Evolutionary conservation across 1,284 basidiomycete genomes (phyloP).

Genomic region (Rhodotorula sp.): DNA sequence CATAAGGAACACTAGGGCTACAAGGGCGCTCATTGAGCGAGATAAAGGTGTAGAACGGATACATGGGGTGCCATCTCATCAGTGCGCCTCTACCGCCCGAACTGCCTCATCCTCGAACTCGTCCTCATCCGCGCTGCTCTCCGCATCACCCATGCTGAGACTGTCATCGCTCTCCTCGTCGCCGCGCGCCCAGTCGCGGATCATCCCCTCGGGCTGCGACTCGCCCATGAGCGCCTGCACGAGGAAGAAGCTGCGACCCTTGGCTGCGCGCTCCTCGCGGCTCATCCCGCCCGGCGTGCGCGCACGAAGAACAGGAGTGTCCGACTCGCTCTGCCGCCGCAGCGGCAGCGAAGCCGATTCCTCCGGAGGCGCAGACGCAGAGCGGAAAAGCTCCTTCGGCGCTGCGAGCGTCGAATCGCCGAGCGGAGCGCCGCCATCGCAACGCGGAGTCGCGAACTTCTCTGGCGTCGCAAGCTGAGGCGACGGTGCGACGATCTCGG

Average conservation of each 20-base stretch:
- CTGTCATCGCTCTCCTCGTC: slow-evolving; percentile 11
- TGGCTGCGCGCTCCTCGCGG: slow-evolving; percentile 19
- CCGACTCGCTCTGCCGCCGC: slow-evolving; percentile 6
- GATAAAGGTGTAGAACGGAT: neutral
- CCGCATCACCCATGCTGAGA: neutral
- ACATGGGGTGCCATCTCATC: too few relatives aligned
- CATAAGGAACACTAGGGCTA: neutral
- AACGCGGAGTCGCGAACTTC: neutral
- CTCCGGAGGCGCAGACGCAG: neutral
- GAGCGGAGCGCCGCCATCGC: neutral
- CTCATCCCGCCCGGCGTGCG: neutral
- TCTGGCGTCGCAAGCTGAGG: too few relatives aligned
- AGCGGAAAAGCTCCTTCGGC: neutral
- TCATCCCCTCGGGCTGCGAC: slow-evolving; percentile 18
- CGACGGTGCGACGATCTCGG: neutral
- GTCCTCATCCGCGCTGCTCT: neutral
- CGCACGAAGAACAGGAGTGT: neutral
- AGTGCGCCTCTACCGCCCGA: too few relatives aligned
- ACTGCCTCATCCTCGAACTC: neutral
- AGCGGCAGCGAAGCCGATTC: slow-evolving; percentile 6
- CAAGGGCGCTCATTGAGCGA: neutral
- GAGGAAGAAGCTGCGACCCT: slow-evolving; percentile 24
- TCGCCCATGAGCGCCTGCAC: slow-evolving; percentile 35
- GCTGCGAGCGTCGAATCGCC: neutral
- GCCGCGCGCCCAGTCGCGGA: slow-evolving; percentile 26